phyloP scores from a whole-genome alignment of 139 green algal species.

The Spirogloea muscicola region DNA sequence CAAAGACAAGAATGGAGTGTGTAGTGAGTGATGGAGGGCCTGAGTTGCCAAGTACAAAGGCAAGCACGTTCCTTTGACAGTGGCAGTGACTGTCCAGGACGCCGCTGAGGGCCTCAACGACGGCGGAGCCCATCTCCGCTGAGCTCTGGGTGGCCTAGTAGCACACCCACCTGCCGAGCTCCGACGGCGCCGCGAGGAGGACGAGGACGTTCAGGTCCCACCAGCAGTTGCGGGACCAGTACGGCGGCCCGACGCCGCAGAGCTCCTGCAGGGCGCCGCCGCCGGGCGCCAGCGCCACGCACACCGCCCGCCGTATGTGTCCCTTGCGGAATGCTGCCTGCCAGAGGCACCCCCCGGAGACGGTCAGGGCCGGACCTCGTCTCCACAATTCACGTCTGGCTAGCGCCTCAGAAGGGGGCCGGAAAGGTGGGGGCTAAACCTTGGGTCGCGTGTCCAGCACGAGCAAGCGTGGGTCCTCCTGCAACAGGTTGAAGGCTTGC shows the following conservation, averaged over 20 bases:
- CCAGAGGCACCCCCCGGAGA: too few species aligned
- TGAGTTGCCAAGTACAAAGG: too few species aligned
- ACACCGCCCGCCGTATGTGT: background rate
- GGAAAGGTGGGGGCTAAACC: background rate
- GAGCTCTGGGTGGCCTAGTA: background rate
- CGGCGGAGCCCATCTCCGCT: background rate
- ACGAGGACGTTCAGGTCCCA: background rate
- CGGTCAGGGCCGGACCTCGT: too few species aligned
- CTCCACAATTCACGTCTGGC: too few species aligned
- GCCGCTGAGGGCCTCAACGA: background rate
- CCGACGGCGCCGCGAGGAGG: background rate
- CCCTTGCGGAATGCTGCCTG: too few species aligned
- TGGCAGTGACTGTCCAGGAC: background rate
- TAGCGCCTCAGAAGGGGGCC: too few species aligned
- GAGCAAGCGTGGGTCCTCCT: background rate
- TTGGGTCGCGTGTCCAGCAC: conserved; percentile 2
- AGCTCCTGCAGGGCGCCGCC: background rate
- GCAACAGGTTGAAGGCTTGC: background rate
- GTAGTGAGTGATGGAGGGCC: too few species aligned
- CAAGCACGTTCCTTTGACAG: background rate
- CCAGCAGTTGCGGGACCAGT: background rate
- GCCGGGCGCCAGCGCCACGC: background rate
- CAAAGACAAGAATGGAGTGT: too few species aligned
- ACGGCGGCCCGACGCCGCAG: background rate
- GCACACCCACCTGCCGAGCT: background rate